Percentiles rank a stretch among this genome's conserved stretches.
These are phyloP conservation scores for Heliamphora pulchella DNA, from an alignment of 179 eudicot species.

Conservation along the genomic window DNA sequence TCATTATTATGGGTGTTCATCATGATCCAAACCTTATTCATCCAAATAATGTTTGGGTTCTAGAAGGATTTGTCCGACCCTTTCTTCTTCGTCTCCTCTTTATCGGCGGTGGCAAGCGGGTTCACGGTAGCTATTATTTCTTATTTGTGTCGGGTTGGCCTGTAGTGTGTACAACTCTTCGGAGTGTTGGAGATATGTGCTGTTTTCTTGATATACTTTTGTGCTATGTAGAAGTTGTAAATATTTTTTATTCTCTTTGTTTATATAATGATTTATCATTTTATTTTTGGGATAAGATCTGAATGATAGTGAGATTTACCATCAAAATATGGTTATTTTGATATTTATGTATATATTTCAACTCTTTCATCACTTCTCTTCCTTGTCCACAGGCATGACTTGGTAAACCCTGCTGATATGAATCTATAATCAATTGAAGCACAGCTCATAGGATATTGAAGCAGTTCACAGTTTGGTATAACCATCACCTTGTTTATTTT, in stretches of 20 bases:
- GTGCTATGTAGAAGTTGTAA: not conserved
- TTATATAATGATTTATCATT: not conserved
- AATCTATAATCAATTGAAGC: slow-evolving; percentile 2
- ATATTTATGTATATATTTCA: not conserved
- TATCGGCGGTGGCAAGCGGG: no score
- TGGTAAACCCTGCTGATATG: slow-evolving; percentile 6
- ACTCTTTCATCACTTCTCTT: not conserved
- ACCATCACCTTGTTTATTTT: not conserved
- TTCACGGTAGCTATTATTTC: no score
- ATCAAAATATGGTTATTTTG: not conserved
- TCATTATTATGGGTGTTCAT: no score
- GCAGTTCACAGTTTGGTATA: not conserved
- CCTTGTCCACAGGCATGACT: slow-evolving; percentile 8
- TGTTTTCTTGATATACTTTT: not conserved
- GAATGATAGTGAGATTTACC: not conserved
- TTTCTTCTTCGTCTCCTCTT: no score
- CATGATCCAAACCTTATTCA: not conserved
- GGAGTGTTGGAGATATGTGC: no score
- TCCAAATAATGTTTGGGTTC: not conserved
- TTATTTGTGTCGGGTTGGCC: no score
- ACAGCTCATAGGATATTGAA: not conserved
- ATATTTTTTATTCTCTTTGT: not conserved
- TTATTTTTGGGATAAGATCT: not conserved
- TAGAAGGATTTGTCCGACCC: no score
- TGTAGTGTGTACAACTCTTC: no score